These are phyloP conservation scores for Boletus huronensis DNA, from an alignment of 768 basidiomycete species.

Conservation along the genomic window DNA sequence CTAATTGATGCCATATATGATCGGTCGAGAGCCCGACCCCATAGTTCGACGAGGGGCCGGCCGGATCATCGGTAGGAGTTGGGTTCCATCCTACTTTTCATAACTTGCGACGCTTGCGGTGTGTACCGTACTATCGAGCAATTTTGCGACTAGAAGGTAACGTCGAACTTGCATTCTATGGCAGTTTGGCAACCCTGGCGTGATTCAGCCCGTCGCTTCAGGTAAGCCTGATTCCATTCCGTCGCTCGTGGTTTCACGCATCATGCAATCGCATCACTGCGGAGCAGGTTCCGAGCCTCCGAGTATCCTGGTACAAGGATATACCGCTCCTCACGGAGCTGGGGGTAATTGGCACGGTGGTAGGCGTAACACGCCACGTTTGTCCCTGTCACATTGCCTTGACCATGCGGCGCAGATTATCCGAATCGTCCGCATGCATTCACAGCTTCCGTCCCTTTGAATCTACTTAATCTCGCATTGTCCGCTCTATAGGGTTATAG, in stretches of 20 bases:
- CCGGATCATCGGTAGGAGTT: constrained; percentile 19
- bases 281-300: constrained; percentile 2
- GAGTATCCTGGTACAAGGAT: not conserved
- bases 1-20: not conserved
- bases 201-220: not conserved
- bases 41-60: constrained; percentile 11
- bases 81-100: constrained; percentile 2
- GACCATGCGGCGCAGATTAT: constrained; percentile 6
- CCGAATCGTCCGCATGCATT: not conserved
- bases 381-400: constrained; percentile 7
- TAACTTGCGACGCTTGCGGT: not conserved
- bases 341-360: not conserved
- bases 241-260: not conserved
- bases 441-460: constrained; percentile 9
- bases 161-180: constrained; percentile 11
- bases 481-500: constrained; percentile 24
- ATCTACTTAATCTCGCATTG: constrained; percentile 22
- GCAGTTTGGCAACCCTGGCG: not conserved
- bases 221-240: constrained; percentile 8
- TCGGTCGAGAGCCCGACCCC: not conserved
- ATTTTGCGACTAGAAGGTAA: constrained; percentile 7
- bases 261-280: constrained; percentile 7
- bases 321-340: constrained; percentile 8
- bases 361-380: constrained; percentile 11
- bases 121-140: not conserved